Evolutionary conservation across 2,329 filamentous ascomycete genomes (phyloP).

Genomic region (Huntiella moniliformis): DNA sequence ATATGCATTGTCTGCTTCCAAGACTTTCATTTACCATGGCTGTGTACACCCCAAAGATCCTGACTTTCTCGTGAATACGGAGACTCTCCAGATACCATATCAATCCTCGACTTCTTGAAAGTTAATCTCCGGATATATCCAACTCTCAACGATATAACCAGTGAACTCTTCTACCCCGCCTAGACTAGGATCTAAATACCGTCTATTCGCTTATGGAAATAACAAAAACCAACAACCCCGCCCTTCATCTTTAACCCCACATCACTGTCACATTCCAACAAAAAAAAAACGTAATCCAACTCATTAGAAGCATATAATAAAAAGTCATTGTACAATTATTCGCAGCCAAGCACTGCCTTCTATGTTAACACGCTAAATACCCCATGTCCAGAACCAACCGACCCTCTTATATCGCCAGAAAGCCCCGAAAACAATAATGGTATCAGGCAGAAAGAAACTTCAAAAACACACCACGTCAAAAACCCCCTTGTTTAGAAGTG

Average conservation of each 20-base stretch:
- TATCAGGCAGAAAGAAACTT: not conserved
- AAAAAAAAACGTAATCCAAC: no score
- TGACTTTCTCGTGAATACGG: no score
- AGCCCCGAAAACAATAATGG: not conserved
- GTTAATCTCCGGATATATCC: no score
- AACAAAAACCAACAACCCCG: not conserved
- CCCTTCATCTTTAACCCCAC: no score
- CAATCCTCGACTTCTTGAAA: no score
- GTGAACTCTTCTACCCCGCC: not conserved
- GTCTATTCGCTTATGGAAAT: not conserved
- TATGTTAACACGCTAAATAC: conserved; percentile 4
- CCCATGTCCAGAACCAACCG: not conserved
- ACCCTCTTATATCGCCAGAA: not conserved
- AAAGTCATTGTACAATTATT: conserved; percentile 12
- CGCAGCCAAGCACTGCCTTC: conserved; percentile 5
- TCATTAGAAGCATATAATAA: not conserved
- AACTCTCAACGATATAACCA: no score
- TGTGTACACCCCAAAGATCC: no score
- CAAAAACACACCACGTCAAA: no score
- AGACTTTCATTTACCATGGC: no score
- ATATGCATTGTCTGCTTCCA: no score
- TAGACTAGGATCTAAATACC: not conserved
- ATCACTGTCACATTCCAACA: no score
- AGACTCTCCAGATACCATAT: no score
- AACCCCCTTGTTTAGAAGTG: conserved; percentile 53